Evolutionary conservation across 1,284 basidiomycete genomes (phyloP).

Genomic region (Trichosporon faecale): DNA sequence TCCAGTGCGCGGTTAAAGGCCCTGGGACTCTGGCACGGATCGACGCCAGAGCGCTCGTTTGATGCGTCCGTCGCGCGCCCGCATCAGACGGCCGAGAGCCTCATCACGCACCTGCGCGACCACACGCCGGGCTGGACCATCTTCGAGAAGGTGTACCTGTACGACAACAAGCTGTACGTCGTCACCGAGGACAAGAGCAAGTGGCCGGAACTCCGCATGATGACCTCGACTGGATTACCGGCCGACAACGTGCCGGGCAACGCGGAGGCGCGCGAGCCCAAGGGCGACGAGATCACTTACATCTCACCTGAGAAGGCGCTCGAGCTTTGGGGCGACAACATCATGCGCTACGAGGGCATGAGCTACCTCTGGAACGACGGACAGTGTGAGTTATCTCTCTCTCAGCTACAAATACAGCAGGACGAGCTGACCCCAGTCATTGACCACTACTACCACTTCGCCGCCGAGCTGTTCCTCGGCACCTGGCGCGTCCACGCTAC

Average conservation of each 20-base stretch:
- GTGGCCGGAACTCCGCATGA: slow-evolving; percentile 64
- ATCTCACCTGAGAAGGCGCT: slow-evolving; percentile 63
- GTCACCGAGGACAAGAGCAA: slow-evolving; percentile 51
- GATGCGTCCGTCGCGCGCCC: slow-evolving; percentile 4
- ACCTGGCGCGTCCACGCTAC: slow-evolving; percentile 66
- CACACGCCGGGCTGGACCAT: slow-evolving; percentile 51
- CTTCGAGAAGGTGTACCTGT: slow-evolving; percentile 61
- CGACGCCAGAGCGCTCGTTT: not conserved
- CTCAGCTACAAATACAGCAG: not conserved
- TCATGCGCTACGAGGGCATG: slow-evolving; percentile 66
- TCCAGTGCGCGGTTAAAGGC: not conserved
- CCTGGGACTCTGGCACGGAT: not conserved
- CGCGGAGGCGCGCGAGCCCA: slow-evolving; percentile 64
- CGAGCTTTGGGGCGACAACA: slow-evolving; percentile 62
- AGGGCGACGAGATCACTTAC: slow-evolving; percentile 56
- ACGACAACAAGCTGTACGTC: slow-evolving; percentile 68
- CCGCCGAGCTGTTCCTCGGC: slow-evolving; percentile 80
- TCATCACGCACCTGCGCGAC: slow-evolving; percentile 34
- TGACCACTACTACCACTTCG: slow-evolving; percentile 65
- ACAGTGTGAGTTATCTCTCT: slow-evolving; percentile 40
- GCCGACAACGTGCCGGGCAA: slow-evolving; percentile 64
- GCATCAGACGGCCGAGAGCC: slow-evolving; percentile 11
- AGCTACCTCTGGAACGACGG: slow-evolving; percentile 56
- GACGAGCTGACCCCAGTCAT: slow-evolving; percentile 56
- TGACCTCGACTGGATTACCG: slow-evolving; percentile 66